Evolutionary conservation across 2,329 filamentous ascomycete genomes (phyloP).

Genomic region (Spiromastix sp.): DNA sequence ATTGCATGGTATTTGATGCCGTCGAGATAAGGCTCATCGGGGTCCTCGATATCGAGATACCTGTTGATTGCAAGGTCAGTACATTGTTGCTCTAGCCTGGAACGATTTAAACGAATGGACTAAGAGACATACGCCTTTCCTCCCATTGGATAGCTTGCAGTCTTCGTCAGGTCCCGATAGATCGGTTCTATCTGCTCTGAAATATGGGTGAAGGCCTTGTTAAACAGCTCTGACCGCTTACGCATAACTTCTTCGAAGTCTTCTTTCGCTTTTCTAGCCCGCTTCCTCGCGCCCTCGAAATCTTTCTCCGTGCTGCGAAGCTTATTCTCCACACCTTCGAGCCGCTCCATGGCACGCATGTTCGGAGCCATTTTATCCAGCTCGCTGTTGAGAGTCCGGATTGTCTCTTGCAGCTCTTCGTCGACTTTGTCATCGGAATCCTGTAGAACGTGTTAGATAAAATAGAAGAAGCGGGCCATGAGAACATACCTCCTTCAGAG

Average conservation of each 20-base stretch:
- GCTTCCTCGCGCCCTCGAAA: slow-evolving; percentile 71
- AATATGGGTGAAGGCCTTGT: slow-evolving; percentile 90
- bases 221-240: slow-evolving; percentile 81
- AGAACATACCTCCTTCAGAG: slow-evolving; percentile 60
- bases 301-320: slow-evolving; percentile 79
- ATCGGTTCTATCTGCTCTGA: slow-evolving; percentile 87
- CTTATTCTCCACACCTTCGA: slow-evolving; percentile 74
- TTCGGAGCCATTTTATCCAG: slow-evolving; percentile 94
- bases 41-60: slow-evolving; percentile 90
- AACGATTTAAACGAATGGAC: neutral
- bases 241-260: slow-evolving; percentile 74
- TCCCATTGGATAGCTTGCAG: slow-evolving; percentile 83
- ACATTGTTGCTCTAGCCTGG: slow-evolving; percentile 6
- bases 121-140: slow-evolving; percentile 49
- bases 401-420: slow-evolving; percentile 64
- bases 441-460: no score
- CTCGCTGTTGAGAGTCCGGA: slow-evolving; percentile 62
- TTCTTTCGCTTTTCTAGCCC: slow-evolving; percentile 66
- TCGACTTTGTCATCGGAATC: slow-evolving; percentile 62
- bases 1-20: slow-evolving; percentile 98
- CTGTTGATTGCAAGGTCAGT: slow-evolving; percentile 15
- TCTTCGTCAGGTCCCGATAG: slow-evolving; percentile 90
- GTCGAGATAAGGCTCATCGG: slow-evolving; percentile 89
- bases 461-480: no score
- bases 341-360: slow-evolving; percentile 85